Base-by-base conservation (phyloP, 768 basidiomycete species). In the Tylopilus felleus region DNA sequence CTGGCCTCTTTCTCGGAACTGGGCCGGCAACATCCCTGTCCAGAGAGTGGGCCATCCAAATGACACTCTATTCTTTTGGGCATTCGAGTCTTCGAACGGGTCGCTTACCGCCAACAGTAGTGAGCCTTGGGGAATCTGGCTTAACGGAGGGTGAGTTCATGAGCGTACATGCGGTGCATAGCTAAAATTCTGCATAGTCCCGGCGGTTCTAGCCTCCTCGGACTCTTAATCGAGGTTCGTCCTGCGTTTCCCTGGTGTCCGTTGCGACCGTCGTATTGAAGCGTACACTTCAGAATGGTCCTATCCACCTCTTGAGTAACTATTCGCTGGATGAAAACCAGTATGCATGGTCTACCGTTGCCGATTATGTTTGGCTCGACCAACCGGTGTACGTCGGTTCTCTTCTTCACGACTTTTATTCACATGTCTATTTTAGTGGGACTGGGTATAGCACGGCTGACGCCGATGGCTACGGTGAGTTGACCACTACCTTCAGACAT, bases 111-210 rank as follows among this genome's bases (percentile, higher is more conserved):
- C 63, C 51, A 49, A 57, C 33, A 62, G 64, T 19, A 59, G 55
- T 9, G 76, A 82, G 21, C 86, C 86, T 9, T 88, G 86, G 86
- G 79, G 77, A 7, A 81, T 88, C 36, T 88, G 85, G 85, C 68
- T 88, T 16, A 86, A 85, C 57, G 86, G 85, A 67, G 85, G 84
- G 82, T 83, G 60, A 43, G 80, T 57, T 13, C 12, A 22, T 8
- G 19, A 5, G 13, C 40, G 5, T 10, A 33, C 23, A 28, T 14
- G 27, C 13, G 7, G 6, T n/a, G 16, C 42, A 14, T 7, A n/a
- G 8, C 47, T 51, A 7, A 56, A n/a, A 8, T 29, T 35, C 10
- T 46, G 31, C 16, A 3, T 51, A 76, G 86, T 21, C 86, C 86
- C 7, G 87, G 86, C 10, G 81, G 81, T 3, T 88, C 87, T 7